These are phyloP conservation scores for Myxozyma melibiosi DNA, from an alignment of 805 yeast genomes.

Conservation along the genomic window DNA sequence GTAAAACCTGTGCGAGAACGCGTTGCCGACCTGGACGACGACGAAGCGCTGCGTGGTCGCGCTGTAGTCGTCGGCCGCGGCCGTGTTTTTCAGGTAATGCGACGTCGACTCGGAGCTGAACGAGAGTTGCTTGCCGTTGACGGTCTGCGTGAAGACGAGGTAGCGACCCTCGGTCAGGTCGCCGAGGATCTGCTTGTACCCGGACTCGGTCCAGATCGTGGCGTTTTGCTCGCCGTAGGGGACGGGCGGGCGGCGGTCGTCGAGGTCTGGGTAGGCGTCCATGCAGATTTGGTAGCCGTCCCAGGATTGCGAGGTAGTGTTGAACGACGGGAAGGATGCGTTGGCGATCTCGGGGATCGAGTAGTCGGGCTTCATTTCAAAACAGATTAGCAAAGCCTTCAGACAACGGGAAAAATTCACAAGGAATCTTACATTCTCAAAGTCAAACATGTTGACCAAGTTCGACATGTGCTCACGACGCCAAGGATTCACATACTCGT, in stretches of 20 bases:
- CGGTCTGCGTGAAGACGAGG: constrained; percentile 23
- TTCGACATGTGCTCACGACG: constrained; percentile 37
- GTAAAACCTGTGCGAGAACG: constrained; percentile 19
- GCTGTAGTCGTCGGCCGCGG: not conserved
- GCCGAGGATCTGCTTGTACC: constrained; percentile 36
- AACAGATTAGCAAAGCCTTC: too few species aligned
- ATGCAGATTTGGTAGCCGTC: constrained; percentile 7
- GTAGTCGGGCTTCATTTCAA: too few species aligned
- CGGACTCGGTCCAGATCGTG: constrained; percentile 32
- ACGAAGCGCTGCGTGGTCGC: constrained; percentile 10
- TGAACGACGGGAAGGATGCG: constrained; percentile 13
- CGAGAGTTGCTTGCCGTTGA: not conserved
- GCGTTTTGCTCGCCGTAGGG: constrained; percentile 36
- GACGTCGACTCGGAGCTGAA: not conserved
- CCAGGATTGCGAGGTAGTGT: constrained; percentile 19
- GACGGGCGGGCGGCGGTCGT: constrained; percentile 26
- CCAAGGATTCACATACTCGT: constrained; percentile 33
- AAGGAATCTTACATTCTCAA: constrained; percentile 14
- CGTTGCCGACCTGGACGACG: constrained; percentile 28
- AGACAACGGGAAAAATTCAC: too few species aligned
- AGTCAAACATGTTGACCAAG: constrained; percentile 35
- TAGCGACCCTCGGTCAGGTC: constrained; percentile 37
- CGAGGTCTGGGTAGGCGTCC: constrained; percentile 13
- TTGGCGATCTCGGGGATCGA: too few species aligned
- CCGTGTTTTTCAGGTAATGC: not conserved